A percentile compares a stretch with the other conserved stretches of the same genome.
Conservation (phyloP, 1,139 yeast species). For the Yamadazyma sp. region DNA sequence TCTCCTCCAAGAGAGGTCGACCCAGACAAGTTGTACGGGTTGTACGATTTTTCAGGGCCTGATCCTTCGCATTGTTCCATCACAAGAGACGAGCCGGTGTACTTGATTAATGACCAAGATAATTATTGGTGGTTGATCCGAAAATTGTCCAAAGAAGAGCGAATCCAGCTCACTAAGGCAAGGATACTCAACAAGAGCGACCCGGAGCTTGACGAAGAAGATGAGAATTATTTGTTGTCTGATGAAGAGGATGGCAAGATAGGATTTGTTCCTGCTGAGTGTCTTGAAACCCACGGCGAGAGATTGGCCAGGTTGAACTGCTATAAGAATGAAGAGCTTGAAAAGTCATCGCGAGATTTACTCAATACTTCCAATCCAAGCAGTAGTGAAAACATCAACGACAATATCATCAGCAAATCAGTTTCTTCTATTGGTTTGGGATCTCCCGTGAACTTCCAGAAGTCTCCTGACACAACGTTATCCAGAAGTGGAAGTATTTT, state of each 20-base stretch:
- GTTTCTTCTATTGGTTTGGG: conserved; percentile 14
- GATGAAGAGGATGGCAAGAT: conserved; percentile 62
- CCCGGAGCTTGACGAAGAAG: conserved; percentile 9
- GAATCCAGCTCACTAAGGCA: conserved; percentile 18
- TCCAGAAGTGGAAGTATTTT: conserved; percentile 20
- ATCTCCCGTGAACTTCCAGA: conserved; percentile 17
- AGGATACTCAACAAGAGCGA: conserved; percentile 14
- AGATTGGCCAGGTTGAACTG: conserved; percentile 89
- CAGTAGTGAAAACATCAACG: conserved; percentile 14
- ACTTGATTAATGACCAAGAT: conserved; percentile 81
- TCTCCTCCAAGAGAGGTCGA: conserved; percentile 83
- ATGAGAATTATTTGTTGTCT: conserved; percentile 17
- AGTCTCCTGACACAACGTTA: conserved; percentile 17
- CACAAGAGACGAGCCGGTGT: conserved; percentile 78
- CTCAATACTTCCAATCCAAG: conserved; percentile 11
- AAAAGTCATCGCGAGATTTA: conserved; percentile 28
- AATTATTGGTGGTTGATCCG: conserved; percentile 96
- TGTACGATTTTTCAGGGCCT: conserved; percentile 86
- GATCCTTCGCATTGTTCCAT: conserved; percentile 91
- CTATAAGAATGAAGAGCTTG: conserved; percentile 83
- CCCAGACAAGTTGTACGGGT: conserved; percentile 81
- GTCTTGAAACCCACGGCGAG: conserved; percentile 88
- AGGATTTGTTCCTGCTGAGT: conserved; percentile 97
- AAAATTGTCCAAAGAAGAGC: conserved; percentile 49
- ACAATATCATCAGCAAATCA: conserved; percentile 7